Evolutionary conservation across 257 asterid genomes (phyloP), one percentile per base, ranked within the genome.

Genomic region (Solanum clarkiae): DNA sequence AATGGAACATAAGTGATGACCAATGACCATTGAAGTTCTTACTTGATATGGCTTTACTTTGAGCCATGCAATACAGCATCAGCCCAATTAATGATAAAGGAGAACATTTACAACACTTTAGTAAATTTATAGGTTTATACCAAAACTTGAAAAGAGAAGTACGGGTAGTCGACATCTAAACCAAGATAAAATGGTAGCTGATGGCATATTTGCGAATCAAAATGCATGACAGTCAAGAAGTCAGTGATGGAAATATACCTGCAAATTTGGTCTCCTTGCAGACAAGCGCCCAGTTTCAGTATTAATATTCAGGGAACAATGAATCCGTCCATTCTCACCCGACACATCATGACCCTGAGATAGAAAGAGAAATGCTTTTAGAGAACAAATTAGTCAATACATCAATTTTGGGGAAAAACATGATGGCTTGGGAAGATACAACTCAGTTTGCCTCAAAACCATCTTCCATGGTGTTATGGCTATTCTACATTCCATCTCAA

Each of bases 221-320:
- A 77, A 51, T 53, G 22, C 63, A 36, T 20, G 53, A 55, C 32
- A 36, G 24, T 69, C 20, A 20, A 65, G 77, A 69, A 66, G 81
- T 51, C 55, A 32, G 82, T 22, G 51, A 69, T 16, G 56, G 18
- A 84, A 55, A 80, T 82, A 80, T 83, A 97, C 99, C 99, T 97
- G 99, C 91, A 97, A 92, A 94, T 97, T 97, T 82, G 99, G 99
- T 84, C 99, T 92, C 90, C 99, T 93, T 42, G 99, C 99, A 88
- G 99, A 97, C 83, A 97, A 90, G 84, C 98, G 91, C 69, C 99
- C 99, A 56, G 99, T 97, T 92, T 97, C 99, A 9, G 99, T 97
- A 91, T 97, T 97, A 84, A 97, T 94, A 91, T 97, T 97, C 84
- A 97, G 92, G 49, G 99, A 97, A 88, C 99, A 97, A 89, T 95